Percentiles rank a stretch among this genome's conserved stretches.
Evolutionary conservation across 768 basidiomycete genomes (phyloP).

Genomic region (Antrodiella citrinella): DNA sequence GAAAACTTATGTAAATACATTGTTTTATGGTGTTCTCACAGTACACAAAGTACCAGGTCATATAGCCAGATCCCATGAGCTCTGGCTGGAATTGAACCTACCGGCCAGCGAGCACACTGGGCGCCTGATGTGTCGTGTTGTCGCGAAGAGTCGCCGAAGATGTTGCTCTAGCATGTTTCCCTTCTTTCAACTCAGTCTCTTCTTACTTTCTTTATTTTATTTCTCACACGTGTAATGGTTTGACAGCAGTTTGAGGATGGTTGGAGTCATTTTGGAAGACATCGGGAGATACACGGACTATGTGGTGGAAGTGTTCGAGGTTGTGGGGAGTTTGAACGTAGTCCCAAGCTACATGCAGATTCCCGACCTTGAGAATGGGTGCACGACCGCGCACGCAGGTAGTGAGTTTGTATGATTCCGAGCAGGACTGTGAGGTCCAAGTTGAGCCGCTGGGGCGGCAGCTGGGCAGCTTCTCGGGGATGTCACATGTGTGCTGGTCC

Average conservation of each 20-base stretch:
- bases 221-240: neutral
- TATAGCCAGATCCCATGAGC: too few species aligned
- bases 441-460: neutral
- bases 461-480: neutral
- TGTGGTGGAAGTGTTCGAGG: neutral
- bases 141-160: neutral
- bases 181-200: neutral
- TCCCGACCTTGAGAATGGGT: neutral
- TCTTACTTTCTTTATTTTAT: neutral
- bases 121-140: too few species aligned
- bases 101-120: too few species aligned
- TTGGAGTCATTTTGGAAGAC: neutral
- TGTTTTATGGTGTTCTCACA: too few species aligned
- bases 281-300: neutral
- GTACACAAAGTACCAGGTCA: too few species aligned
- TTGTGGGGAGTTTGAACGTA: neutral
- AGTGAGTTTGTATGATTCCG: neutral
- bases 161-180: neutral
- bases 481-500: neutral
- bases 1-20: too few species aligned
- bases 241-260: neutral
- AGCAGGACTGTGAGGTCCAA: neutral
- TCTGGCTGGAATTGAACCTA: too few species aligned
- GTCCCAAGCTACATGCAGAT: neutral
- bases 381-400: neutral